These are phyloP conservation scores for Rhodomyrtus psidioides DNA, from an alignment of 441 rosid genomes.

Conservation along the genomic window DNA sequence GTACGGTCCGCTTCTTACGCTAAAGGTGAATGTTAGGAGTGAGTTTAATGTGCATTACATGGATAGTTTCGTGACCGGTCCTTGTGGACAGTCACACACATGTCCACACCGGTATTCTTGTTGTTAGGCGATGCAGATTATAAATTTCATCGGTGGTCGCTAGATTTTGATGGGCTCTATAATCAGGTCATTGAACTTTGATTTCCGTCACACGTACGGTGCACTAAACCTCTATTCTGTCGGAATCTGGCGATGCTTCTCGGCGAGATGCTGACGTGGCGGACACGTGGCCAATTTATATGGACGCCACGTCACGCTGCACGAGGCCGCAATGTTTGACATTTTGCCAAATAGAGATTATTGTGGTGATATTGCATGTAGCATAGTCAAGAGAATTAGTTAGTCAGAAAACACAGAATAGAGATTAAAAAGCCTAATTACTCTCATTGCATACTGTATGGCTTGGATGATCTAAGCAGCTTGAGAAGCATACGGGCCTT, in stretches of 20 bases:
- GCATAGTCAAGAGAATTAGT: not conserved
- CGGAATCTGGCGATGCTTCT: not conserved
- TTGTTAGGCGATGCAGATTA: not conserved
- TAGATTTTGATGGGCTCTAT: not conserved
- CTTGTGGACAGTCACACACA: not conserved
- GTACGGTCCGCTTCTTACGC: not conserved
- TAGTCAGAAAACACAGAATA: not conserved
- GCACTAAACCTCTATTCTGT: not conserved
- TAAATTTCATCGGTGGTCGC: not conserved
- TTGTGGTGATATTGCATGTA: not conserved
- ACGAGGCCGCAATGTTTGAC: not conserved
- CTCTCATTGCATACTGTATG: not conserved
- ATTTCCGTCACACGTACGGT: not conserved
- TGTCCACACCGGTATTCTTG: not conserved
- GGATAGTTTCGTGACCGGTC: not conserved
- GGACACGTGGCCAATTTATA: not conserved
- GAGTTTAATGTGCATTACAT: not conserved
- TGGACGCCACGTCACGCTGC: not conserved
- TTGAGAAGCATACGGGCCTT: conserved; percentile 44
- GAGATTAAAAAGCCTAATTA: not conserved
- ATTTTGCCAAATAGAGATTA: not conserved
- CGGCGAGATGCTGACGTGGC: not conserved
- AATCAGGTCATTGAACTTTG: not conserved
- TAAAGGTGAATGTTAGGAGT: not conserved
- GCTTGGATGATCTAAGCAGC: conserved; percentile 48